phyloP scores from a whole-genome alignment of 2,329 filamentous ascomycete species.

The Macrophomina pseudophaseolina region DNA sequence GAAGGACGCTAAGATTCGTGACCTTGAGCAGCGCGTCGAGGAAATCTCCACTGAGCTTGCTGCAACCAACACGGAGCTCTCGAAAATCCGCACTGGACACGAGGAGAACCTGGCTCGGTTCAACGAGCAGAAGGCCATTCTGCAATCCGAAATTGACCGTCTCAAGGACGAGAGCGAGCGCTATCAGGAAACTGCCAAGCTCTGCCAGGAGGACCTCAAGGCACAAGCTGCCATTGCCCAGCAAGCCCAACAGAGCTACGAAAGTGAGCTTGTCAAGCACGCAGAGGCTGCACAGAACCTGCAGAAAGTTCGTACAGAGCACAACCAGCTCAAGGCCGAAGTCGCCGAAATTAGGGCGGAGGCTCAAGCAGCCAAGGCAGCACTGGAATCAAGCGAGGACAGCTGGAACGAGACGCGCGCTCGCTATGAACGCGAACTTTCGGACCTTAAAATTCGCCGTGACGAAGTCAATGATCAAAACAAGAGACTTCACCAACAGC shows the following conservation, averaged over 20 bases:
- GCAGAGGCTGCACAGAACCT: conserved; percentile 90
- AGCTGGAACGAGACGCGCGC: conserved; percentile 86
- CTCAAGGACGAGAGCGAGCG: conserved; percentile 84
- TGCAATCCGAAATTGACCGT: conserved; percentile 79
- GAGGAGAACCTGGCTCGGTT: conserved; percentile 72
- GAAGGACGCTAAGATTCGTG: conserved; percentile 79
- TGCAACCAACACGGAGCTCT: conserved; percentile 81
- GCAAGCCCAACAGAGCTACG: conserved; percentile 93
- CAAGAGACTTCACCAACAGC: conserved; percentile 84
- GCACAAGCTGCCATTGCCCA: conserved; percentile 92
- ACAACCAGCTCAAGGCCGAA: conserved; percentile 81
- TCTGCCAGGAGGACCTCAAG: conserved; percentile 89
- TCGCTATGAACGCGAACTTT: conserved; percentile 81
- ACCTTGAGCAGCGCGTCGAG: conserved; percentile 81
- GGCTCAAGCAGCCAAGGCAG: conserved; percentile 81
- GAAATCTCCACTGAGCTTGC: conserved; percentile 83
- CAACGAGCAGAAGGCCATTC: conserved; percentile 79
- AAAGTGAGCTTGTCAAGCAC: conserved; percentile 91
- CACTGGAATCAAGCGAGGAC: conserved; percentile 78
- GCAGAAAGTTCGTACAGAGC: conserved; percentile 77
- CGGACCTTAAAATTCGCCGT: conserved; percentile 76
- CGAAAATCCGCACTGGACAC: conserved; percentile 77
- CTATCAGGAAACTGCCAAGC: conserved; percentile 77
- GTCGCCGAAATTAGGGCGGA: conserved; percentile 76
- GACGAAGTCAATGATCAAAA: conserved; percentile 90